Base-by-base conservation (phyloP, 1,284 basidiomycete genomes). In the Pholiota adiposa region DNA sequence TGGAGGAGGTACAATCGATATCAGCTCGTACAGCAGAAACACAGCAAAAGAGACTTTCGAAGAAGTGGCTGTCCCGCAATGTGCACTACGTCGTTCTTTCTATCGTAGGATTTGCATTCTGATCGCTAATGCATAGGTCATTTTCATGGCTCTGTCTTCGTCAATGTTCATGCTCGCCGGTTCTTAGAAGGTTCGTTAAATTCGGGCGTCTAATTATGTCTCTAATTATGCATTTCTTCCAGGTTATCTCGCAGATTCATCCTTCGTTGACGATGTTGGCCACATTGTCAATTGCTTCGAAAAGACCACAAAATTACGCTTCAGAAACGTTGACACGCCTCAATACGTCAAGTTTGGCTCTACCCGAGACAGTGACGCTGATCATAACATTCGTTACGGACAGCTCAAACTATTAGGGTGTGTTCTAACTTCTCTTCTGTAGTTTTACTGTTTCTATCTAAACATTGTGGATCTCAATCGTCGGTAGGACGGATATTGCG, bases 1-100 rank as follows among this genome's bases (percentile, higher is more conserved):
- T 9, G 82, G 83, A n/a, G 79, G 79, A 29, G 80, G 79, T 56
- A 83, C 79, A 0, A 67, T 82, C 18, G 80, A 83, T 46, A 66
- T 86, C 34, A 84, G 82, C 65, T 77, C 81, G 6, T 85, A 84
- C 66, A 65, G 67, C 46, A 57, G 62, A 23, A 61, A 54, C 53
- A 41, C 59, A 38, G 38, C 52, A 44, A 51, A 56, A 18, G 43
- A 55, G 7, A 34, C 61, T 1, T 75, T 72, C 49, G 72, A 72
- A 50, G 75, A 76, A 61, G 68, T 73, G 43, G 72, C 72, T 1
- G 66, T 66, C 0, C 63, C 75, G 3, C 64, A 69, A 66, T 75
- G 75, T 73, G 44, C 54, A 48, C 51, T 9, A 18, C 48, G n/a
- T n/a, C n/a, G n/a, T n/a, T n/a, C 63, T 49, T 53, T 49, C 19